These are phyloP conservation scores for Physaria fendleri DNA, from an alignment of 345 rosid species.

Conservation along the genomic window DNA sequence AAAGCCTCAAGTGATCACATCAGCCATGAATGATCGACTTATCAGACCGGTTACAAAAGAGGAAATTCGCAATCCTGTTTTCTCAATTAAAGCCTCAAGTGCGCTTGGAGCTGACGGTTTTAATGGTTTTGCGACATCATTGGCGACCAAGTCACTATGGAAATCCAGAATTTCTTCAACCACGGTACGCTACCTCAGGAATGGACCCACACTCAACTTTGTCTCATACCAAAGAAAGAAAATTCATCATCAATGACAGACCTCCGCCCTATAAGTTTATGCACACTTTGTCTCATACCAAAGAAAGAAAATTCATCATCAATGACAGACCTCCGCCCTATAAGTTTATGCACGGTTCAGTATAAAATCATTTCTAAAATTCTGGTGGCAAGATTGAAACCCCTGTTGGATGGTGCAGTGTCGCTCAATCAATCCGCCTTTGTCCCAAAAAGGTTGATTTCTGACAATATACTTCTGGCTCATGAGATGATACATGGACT, in stretches of 20 bases:
- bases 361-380: no score
- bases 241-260: neutral
- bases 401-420: no score
- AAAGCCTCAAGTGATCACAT: no score
- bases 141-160: neutral
- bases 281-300: neutral
- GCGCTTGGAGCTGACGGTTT: neutral
- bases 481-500: no score
- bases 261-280: neutral
- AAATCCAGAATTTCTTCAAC: neutral
- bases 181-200: neutral
- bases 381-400: no score
- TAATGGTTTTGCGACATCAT: neutral
- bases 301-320: neutral
- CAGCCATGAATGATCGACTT: no score
- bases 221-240: neutral
- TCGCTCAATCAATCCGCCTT: no score
- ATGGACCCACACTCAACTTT: neutral
- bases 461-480: no score
- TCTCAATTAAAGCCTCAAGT: neutral
- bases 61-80: neutral
- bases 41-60: no score
- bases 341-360: neutral
- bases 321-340: neutral
- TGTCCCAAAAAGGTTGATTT: no score